Base-by-base conservation (phyloP, 78 protist genomes). In the Dictyostelium firmibasis region DNA sequence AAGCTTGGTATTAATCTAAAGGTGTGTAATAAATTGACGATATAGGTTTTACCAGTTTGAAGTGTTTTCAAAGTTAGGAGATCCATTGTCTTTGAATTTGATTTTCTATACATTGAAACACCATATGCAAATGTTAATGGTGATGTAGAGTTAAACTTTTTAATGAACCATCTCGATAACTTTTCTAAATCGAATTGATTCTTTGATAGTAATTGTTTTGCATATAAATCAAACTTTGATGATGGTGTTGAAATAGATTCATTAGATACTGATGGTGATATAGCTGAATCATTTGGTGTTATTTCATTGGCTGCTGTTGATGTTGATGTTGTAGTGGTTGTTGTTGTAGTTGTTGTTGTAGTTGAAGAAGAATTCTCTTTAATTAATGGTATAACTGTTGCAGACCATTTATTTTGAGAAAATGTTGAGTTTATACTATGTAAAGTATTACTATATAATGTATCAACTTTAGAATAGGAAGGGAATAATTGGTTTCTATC, bases 101-200 rank as follows among this genome's bases (percentile, higher is more conserved):
- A 69, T 31, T 87, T 87, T 78, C 83, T 87, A 67, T 76, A 78
- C 78, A 87, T 57, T 25, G 93, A 87, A 69, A 78, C 53, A 18
- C 93, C 93, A 79, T 87, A 87, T 25, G 82, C 93, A 78, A 87
- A 87, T 11, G 93, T 78, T 29, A 87, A 36, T 10, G 93, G 85
- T 13, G 69, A 35, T 75, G 81, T 35, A 1, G 93, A 31, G 67
- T 78, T 87, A 29, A 87, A 87, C 33, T 87, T 87, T 35, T 87
- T 87, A 2, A 87, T 60, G 35, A 87, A 87, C 93, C 93, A 87
- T 57, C 86, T 29, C 2, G 93, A 78, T 4, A 87, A 25, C 29
- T 87, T 87, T 20, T 87, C 93, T 64, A 87, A 44, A 79, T 87
- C 93, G 35, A 87, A 87, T 64, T 87, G 93, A 67, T 87, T 87